phyloP scores from a whole-genome alignment of 176 grass and related monocot genomes.

The Chloris gayana region DNA sequence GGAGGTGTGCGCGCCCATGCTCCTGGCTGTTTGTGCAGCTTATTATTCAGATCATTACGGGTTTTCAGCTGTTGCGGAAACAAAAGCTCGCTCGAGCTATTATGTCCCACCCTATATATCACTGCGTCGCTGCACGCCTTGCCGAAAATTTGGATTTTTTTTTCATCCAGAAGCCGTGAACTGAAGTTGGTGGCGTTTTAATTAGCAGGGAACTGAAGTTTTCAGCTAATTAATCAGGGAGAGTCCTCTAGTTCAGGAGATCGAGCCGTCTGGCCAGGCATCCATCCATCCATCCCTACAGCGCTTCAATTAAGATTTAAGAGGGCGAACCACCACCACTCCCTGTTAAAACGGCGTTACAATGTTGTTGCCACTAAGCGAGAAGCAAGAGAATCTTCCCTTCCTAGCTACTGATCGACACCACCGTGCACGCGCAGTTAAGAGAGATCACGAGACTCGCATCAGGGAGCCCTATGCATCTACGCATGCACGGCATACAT shows the following conservation, averaged over 20 bases:
- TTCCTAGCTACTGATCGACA: background rate
- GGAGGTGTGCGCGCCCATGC: constrained; percentile 19
- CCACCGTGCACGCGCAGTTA: background rate
- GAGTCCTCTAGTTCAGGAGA: background rate
- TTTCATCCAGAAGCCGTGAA: background rate
- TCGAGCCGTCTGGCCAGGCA: no score
- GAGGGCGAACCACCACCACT: background rate
- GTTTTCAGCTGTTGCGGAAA: background rate
- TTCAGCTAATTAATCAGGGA: background rate
- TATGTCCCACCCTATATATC: constrained; percentile 6
- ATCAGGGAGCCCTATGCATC: background rate
- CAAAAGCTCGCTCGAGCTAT: background rate
- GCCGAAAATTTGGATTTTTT: background rate
- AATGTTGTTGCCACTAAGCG: background rate
- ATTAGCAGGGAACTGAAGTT: background rate
- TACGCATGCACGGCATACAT: background rate
- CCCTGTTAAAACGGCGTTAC: background rate
- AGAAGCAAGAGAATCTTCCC: background rate
- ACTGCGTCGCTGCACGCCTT: background rate
- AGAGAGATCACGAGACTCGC: constrained; percentile 20
- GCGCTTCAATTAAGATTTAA: background rate
- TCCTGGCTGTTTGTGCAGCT: background rate
- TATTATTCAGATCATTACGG: background rate
- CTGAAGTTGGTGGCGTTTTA: background rate
- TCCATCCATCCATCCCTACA: background rate